Percentiles rank a stretch among this genome's conserved stretches.
Evolutionary conservation across 2,329 filamentous ascomycete genomes (phyloP).

Genomic region (Didymella exigua): DNA sequence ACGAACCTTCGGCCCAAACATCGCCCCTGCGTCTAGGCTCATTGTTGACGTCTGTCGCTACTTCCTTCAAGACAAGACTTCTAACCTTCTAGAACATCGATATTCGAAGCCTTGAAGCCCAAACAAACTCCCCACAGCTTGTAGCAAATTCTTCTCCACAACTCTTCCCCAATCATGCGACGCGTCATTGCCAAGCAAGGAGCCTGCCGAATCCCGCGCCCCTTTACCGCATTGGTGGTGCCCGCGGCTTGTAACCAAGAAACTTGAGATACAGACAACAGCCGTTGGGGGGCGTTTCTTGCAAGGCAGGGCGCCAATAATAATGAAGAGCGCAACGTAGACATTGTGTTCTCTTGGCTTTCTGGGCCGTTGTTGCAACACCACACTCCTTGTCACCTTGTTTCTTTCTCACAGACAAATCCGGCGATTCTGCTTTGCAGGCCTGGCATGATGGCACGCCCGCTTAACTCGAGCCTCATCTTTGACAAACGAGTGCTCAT

Average conservation of each 20-base stretch:
- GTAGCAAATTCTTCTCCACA: constrained; percentile 6
- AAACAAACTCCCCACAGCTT: constrained; percentile 4
- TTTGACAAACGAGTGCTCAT: constrained; percentile 35
- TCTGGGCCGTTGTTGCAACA: background rate
- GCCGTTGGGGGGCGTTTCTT: constrained; percentile 14
- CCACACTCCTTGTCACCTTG: background rate
- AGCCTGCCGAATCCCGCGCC: constrained; percentile 27
- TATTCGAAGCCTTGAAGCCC: background rate
- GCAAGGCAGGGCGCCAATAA: constrained; percentile 20
- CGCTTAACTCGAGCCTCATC: constrained; percentile 34
- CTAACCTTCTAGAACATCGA: background rate
- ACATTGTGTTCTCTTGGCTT: background rate
- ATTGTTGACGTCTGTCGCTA: background rate
- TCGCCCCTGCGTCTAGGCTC: background rate
- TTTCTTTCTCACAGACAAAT: background rate
- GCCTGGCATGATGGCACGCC: constrained; percentile 25
- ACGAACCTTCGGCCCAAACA: background rate
- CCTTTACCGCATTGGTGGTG: constrained; percentile 26
- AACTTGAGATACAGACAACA: constrained; percentile 9
- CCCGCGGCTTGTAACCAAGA: constrained; percentile 14
- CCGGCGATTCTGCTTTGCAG: constrained; percentile 4
- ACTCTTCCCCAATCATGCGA: constrained; percentile 11
- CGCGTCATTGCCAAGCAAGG: constrained; percentile 31
- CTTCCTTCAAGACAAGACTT: background rate
- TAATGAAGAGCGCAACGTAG: constrained; percentile 22